Evolutionary conservation across 495 filamentous ascomycete genomes (phyloP).

Genomic region (Penicillium crystallinum): DNA sequence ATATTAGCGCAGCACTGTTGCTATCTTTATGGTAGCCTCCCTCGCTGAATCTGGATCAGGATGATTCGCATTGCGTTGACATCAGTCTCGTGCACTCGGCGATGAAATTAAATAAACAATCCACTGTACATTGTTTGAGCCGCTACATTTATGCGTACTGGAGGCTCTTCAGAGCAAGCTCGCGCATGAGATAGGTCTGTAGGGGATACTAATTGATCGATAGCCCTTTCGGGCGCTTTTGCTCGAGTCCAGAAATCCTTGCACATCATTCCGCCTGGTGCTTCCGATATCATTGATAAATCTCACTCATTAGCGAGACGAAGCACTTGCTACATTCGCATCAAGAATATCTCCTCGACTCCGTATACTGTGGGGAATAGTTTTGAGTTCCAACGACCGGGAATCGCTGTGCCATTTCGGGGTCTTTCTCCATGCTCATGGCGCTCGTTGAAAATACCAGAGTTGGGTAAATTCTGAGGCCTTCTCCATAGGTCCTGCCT

Average conservation of each 20-base stretch:
- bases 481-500: not conserved
- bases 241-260: conserved; percentile 18
- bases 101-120: conserved; percentile 19
- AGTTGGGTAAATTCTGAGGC: conserved; percentile 12
- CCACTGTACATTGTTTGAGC: conserved; percentile 19
- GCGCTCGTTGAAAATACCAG: conserved; percentile 11
- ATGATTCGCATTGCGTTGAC: conserved; percentile 5
- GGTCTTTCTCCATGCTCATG: conserved; percentile 20
- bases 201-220: conserved; percentile 4
- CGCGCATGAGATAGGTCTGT: not conserved
- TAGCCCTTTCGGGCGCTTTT: conserved; percentile 18
- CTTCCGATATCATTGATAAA: conserved; percentile 3
- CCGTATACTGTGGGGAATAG: conserved; percentile 20
- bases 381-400: conserved; percentile 17
- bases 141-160: not conserved
- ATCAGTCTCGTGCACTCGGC: conserved; percentile 20
- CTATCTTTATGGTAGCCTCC: not conserved
- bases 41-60: conserved; percentile 6
- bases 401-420: conserved; percentile 14
- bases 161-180: not conserved
- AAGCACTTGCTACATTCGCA: conserved; percentile 22
- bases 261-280: not conserved
- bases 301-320: conserved; percentile 23
- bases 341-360: conserved; percentile 18
- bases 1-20: conserved; percentile 16